Evolutionary conservation across 257 asterid species (phyloP).

Genomic region (Nicotiana otophora): DNA sequence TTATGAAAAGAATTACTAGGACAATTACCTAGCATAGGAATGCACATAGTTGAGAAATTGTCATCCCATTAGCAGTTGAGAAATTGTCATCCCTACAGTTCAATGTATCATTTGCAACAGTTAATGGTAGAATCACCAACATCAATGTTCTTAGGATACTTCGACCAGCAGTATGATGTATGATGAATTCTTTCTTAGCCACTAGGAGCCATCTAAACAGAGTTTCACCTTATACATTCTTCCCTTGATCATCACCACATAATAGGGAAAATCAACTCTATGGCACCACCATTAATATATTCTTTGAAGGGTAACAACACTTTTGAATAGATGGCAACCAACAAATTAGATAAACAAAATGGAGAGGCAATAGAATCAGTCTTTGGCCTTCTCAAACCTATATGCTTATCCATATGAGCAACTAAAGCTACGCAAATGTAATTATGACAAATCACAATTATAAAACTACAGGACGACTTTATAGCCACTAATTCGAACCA

Average conservation of each 20-base stretch:
- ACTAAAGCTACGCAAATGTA: not conserved
- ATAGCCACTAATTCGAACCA: not conserved
- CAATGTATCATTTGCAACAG: not conserved
- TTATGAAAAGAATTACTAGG: not conserved
- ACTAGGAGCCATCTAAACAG: not conserved
- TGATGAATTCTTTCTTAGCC: not conserved
- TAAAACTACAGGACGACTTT: not conserved
- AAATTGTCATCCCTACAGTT: not conserved
- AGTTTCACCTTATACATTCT: not conserved
- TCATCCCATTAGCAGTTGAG: not conserved
- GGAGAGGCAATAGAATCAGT: not conserved
- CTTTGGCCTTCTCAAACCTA: not conserved
- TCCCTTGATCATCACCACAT: not conserved
- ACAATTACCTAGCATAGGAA: not conserved
- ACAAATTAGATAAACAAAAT: not conserved
- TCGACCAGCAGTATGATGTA: not conserved
- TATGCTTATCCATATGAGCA: not conserved
- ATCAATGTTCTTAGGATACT: not conserved
- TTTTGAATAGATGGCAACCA: not conserved
- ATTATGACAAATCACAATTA: not conserved
- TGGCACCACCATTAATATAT: not conserved
- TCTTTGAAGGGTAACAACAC: not conserved
- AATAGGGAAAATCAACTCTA: not conserved
- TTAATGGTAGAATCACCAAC: not conserved
- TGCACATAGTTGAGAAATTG: not conserved